phyloP scores from a whole-genome alignment of 805 yeast species.

The Zygosaccharomyces gambellarensis region DNA sequence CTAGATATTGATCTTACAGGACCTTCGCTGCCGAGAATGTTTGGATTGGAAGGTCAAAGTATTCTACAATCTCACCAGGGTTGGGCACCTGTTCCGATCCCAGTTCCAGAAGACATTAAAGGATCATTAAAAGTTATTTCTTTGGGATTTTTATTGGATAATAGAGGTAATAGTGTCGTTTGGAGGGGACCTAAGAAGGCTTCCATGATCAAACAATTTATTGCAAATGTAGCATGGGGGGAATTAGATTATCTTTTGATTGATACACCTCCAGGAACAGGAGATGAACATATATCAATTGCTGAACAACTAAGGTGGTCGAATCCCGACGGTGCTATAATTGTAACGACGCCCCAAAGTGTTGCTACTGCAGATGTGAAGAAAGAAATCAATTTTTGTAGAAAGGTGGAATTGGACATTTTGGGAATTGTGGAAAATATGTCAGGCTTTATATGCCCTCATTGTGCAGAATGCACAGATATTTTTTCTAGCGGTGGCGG shows the following conservation, averaged over 20 bases:
- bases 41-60: conserved; percentile 76
- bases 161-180: conserved; percentile 85
- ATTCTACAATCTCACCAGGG: conserved; percentile 78
- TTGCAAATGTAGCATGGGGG: conserved; percentile 91
- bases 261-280: conserved; percentile 98
- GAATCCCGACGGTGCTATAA: conserved; percentile 83
- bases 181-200: conserved; percentile 99
- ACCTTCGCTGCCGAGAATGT: conserved; percentile 94
- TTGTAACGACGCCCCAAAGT: conserved; percentile 94
- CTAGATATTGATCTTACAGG: conserved; percentile 94
- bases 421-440: conserved; percentile 91
- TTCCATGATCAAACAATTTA: conserved; percentile 92
- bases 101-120: conserved; percentile 30
- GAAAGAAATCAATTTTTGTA: conserved; percentile 89
- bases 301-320: conserved; percentile 80
- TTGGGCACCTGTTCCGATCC: conserved; percentile 79
- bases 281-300: conserved; percentile 95
- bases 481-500: conserved; percentile 96
- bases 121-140: conserved; percentile 69
- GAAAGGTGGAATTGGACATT: conserved; percentile 71
- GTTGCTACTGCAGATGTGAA: conserved; percentile 92
- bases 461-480: conserved; percentile 86
- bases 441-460: conserved; percentile 96
- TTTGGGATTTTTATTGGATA: conserved; percentile 77
- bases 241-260: conserved; percentile 67